These are phyloP conservation scores for Trichosporon faecale DNA, from an alignment of 1,284 basidiomycete genomes.

Conservation along the genomic window DNA sequence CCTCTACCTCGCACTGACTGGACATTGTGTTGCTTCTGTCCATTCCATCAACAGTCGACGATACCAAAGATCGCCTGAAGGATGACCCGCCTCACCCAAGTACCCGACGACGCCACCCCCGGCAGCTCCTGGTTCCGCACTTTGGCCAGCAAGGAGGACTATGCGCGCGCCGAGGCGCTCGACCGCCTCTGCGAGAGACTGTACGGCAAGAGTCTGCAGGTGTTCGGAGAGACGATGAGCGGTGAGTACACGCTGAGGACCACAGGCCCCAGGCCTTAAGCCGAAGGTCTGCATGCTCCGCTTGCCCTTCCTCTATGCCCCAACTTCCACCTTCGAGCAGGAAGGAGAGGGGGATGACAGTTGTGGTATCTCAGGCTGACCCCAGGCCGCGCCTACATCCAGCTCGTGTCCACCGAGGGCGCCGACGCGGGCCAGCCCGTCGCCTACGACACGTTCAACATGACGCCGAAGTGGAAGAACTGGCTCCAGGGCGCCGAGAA, in stretches of 20 bases:
- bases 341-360: no score
- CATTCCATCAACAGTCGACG: no score
- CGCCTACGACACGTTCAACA: constrained; percentile 5
- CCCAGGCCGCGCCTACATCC: constrained; percentile 4
- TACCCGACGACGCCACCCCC: not conserved
- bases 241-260: no score
- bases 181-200: not conserved
- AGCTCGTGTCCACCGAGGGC: not conserved
- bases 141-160: not conserved
- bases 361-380: no score
- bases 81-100: not conserved
- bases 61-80: no score
- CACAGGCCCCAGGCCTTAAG: no score
- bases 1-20: no score
- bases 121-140: constrained; percentile 9
- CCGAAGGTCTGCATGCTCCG: no score
- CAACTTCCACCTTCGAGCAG: no score
- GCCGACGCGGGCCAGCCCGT: not conserved
- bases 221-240: not conserved
- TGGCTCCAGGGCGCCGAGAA: constrained; percentile 1
- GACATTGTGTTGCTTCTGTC: no score
- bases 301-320: no score
- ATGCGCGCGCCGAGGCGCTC: constrained; percentile 2
- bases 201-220: not conserved
- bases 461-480: constrained; percentile 9